Evolutionary conservation across 768 basidiomycete genomes (phyloP).

Genomic region (Solioccasus polychromus): DNA sequence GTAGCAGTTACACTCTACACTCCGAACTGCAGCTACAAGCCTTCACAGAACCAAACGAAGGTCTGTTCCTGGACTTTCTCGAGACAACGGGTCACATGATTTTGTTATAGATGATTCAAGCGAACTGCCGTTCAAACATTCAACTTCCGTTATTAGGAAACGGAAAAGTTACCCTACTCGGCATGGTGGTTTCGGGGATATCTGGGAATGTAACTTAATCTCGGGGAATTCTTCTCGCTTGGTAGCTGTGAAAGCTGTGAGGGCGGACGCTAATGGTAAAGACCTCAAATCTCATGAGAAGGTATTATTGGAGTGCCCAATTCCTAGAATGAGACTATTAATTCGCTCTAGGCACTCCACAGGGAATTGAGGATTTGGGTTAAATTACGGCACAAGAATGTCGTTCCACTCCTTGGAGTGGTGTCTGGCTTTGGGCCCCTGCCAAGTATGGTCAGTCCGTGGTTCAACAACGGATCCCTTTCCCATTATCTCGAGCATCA

Average conservation of each 20-base stretch:
- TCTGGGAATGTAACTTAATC: slow-evolving; percentile 24
- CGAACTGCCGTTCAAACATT: slow-evolving; percentile 7
- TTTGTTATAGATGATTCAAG: slow-evolving; percentile 4
- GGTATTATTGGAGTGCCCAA: slow-evolving; percentile 2
- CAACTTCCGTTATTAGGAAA: slow-evolving; percentile 5
- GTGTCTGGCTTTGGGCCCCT: slow-evolving; percentile 29
- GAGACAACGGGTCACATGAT: not conserved
- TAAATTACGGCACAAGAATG: slow-evolving; percentile 18
- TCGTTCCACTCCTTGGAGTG: slow-evolving; percentile 31
- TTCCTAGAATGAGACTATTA: not conserved
- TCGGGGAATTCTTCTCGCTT: slow-evolving; percentile 3
- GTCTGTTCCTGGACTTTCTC: not conserved
- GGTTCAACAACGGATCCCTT: slow-evolving; percentile 28
- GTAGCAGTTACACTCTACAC: slow-evolving; percentile 11
- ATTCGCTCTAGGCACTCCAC: slow-evolving; percentile 21
- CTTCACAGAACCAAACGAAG: slow-evolving; percentile 6
- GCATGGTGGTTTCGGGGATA: slow-evolving; percentile 19
- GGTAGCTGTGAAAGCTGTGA: slow-evolving; percentile 24
- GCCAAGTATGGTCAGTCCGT: slow-evolving; percentile 33
- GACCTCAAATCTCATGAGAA: slow-evolving; percentile 5
- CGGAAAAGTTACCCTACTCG: slow-evolving; percentile 1
- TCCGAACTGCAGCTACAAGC: slow-evolving; percentile 8
- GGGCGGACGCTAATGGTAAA: not conserved
- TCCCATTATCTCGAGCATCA: slow-evolving; percentile 15
- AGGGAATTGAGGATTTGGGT: slow-evolving; percentile 28